A percentile compares a stretch with the other conserved stretches of the same genome.
Evolutionary conservation across 73 alveolate species (phyloP).

Genomic region (Paraurostyla sp.): DNA sequence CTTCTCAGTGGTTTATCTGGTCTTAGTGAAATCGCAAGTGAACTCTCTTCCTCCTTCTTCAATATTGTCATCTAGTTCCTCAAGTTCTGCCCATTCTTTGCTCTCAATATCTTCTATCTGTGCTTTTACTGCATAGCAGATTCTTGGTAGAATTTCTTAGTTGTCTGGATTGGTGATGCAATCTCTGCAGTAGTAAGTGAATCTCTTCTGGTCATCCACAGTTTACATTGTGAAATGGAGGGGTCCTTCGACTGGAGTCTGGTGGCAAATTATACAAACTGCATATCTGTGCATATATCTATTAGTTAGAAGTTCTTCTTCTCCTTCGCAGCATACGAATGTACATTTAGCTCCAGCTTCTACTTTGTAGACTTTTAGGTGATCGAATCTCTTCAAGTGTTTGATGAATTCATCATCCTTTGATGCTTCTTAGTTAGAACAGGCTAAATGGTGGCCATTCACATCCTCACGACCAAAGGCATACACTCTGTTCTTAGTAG

Average conservation of each 20-base stretch:
- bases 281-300: constrained; percentile 49
- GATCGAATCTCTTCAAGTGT: constrained; percentile 67
- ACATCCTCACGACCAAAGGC: constrained; percentile 54
- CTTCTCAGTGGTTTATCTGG: constrained; percentile 26
- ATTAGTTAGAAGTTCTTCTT: constrained; percentile 36
- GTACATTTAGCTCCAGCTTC: constrained; percentile 74
- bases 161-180: constrained; percentile 32
- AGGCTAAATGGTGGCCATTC: constrained; percentile 51
- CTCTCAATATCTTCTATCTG: constrained; percentile 54
- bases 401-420: constrained; percentile 66
- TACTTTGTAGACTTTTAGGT: constrained; percentile 64
- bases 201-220: constrained; percentile 14
- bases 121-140: constrained; percentile 59
- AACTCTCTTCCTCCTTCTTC: constrained; percentile 56
- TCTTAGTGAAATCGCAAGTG: constrained; percentile 49
- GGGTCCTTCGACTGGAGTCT: constrained; percentile 60
- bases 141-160: constrained; percentile 40
- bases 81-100: constrained; percentile 37
- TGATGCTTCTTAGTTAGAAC: constrained; percentile 3
- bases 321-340: constrained; percentile 74
- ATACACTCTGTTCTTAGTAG: constrained; percentile 29
- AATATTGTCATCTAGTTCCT: background rate
- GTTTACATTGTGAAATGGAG: constrained; percentile 64
- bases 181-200: constrained; percentile 57
- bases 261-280: constrained; percentile 54